Evolutionary conservation across 148 eudicot species (phyloP), one percentile per base, ranked within the genome.

Genomic region (Chenopodium formosanum): DNA sequence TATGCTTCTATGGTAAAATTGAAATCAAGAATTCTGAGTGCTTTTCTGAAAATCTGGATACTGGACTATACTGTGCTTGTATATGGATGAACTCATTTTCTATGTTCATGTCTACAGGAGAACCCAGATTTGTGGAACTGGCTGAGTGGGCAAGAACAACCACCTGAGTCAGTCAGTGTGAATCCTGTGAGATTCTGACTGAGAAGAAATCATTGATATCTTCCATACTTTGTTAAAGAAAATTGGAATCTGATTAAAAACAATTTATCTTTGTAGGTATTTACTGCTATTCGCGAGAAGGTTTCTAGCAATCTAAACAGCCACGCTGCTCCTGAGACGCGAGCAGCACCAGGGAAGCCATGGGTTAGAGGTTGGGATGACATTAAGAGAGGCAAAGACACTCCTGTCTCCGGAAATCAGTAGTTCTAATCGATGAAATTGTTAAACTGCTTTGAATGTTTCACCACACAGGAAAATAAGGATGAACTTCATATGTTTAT

Each of bases 361-460:
- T 96, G 99, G 99, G 99, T 96, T 23, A 88, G 98, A 88, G 99
- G 98, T 70, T 96, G 99, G 99, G 98, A 96, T 84, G 99, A 96
- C 82, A 88, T 92, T 52, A 94, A 91, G 88, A 92, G 85, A 86
- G 94, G 95, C 34, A 90, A 87, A 77, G 91, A 90, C 77, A 81
- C 87, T 77, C 97, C 97, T 40, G 52, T 91, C 17, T 53, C 90
- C 1, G 99, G 99, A 58, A 96, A 96, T 82, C 99, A 96, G 94
- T 96, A 94, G 82, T 67, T 73, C 9, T 52, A 67, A 19, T 27
- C 4, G 32, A 66, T 37, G 67, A 64, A 29, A 73, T 50, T 62
- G 53, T 53, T 78, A 74, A 25, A 48, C 81, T 80, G 32, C 69
- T 14, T 25, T 65, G 67, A 37, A 40, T 20, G 17, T 53, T 63